A percentile compares a stretch with the other conserved stretches of the same genome.
These are phyloP conservation scores for Hygrocybe coccinea DNA, from an alignment of 768 basidiomycete species.

Conservation along the genomic window DNA sequence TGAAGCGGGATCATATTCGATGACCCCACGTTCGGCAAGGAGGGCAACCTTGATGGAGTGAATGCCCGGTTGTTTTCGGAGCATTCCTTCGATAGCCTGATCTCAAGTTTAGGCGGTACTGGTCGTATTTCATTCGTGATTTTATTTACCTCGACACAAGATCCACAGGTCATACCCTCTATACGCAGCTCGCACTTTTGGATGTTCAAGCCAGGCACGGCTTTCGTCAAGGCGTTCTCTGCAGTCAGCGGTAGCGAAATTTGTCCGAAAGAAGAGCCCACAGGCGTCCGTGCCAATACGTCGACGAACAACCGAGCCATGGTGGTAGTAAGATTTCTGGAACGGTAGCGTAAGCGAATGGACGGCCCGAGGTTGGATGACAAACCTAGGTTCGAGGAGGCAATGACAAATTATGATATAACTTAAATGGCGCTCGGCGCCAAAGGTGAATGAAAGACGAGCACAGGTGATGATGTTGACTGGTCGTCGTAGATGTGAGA, in stretches of 20 bases:
- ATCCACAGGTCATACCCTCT: constrained; percentile 87
- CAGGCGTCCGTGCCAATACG: constrained; percentile 17
- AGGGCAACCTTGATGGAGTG: constrained; percentile 89
- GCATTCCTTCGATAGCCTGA: constrained; percentile 81
- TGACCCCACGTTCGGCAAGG: constrained; percentile 87
- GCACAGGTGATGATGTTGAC: too few species aligned
- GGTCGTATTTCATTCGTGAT: neutral
- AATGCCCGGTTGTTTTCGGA: constrained; percentile 84
- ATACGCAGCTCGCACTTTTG: constrained; percentile 75
- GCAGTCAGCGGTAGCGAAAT: constrained; percentile 2
- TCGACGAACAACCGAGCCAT: constrained; percentile 19
- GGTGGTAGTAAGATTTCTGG: neutral
- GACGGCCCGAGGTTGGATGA: too few species aligned
- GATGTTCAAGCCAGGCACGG: constrained; percentile 16
- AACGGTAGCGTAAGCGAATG: too few species aligned
- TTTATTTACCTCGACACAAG: constrained; percentile 74
- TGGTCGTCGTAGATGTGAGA: too few species aligned
- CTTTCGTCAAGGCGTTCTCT: constrained; percentile 3
- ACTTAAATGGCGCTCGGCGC: too few species aligned
- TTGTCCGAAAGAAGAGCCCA: constrained; percentile 11
- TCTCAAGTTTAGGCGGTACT: neutral
- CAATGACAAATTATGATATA: too few species aligned
- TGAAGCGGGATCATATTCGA: constrained; percentile 80
- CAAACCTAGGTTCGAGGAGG: too few species aligned
- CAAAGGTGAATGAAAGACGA: too few species aligned